Conservation (phyloP, 1,139 yeast species). For the Schizosaccharomyces versatilis region DNA sequence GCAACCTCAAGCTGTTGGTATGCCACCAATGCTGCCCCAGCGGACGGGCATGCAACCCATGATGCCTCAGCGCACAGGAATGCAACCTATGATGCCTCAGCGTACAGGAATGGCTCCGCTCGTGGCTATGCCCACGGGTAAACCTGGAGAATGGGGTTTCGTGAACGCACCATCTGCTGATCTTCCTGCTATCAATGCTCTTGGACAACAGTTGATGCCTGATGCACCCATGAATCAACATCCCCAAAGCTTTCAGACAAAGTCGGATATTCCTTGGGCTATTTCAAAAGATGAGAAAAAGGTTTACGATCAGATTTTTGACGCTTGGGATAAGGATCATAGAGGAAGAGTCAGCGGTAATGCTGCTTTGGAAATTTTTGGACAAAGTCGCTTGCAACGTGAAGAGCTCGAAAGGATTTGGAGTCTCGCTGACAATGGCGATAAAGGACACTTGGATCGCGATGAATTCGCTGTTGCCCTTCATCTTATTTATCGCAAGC, state of each 20-base stretch:
- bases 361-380: slow-evolving; percentile 65
- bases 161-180: slow-evolving; percentile 31
- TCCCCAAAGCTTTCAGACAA: slow-evolving; percentile 16
- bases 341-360: slow-evolving; percentile 59
- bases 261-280: slow-evolving; percentile 35
- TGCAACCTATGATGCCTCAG: slow-evolving; percentile 14
- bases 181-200: slow-evolving; percentile 51
- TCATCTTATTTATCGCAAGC: slow-evolving; percentile 68
- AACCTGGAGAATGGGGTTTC: slow-evolving; percentile 70
- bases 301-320: slow-evolving; percentile 68
- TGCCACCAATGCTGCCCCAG: slow-evolving; percentile 15
- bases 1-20: not conserved
- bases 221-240: slow-evolving; percentile 24
- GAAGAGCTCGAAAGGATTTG: slow-evolving; percentile 74
- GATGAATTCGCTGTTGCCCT: slow-evolving; percentile 81
- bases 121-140: slow-evolving; percentile 34
- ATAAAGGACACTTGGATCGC: slow-evolving; percentile 61
- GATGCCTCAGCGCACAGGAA: slow-evolving; percentile 21
- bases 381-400: slow-evolving; percentile 73
- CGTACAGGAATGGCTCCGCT: slow-evolving; percentile 20
- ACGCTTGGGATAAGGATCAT: slow-evolving; percentile 57
- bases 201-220: slow-evolving; percentile 62
- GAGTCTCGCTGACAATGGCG: slow-evolving; percentile 83
- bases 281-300: slow-evolving; percentile 69
- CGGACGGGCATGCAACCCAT: slow-evolving; percentile 21